These are phyloP conservation scores for Modicella reniformis DNA, from an alignment of 371 early-diverging fungal genomes.

Conservation along the genomic window DNA sequence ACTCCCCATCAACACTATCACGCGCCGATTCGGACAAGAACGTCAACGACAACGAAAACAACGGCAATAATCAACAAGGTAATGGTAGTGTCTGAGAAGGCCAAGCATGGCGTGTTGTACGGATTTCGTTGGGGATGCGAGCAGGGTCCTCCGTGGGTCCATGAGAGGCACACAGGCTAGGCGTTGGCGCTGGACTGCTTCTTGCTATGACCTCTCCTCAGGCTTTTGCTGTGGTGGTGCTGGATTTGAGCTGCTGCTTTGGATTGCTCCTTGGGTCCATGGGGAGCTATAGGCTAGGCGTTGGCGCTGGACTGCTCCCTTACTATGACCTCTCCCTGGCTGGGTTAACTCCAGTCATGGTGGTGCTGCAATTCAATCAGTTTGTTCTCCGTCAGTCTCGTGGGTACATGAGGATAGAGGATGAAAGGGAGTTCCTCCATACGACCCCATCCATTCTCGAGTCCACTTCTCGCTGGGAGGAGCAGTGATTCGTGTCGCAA, in stretches of 20 bases:
- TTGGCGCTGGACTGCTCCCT: too few species aligned
- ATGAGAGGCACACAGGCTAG: constrained; percentile 31
- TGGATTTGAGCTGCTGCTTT: too few species aligned
- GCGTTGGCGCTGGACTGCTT: constrained; percentile 28
- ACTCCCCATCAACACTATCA: too few species aligned
- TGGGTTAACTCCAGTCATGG: constrained; percentile 18
- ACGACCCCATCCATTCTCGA: constrained; percentile 27
- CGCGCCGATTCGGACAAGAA: not conserved
- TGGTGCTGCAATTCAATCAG: constrained; percentile 34
- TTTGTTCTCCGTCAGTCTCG: constrained; percentile 34
- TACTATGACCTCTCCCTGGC: constrained; percentile 26
- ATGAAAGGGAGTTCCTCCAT: constrained; percentile 15
- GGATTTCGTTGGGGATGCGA: constrained; percentile 27
- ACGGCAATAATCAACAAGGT: constrained; percentile 15
- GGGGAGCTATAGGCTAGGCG: too few species aligned
- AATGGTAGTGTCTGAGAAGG: constrained; percentile 30
- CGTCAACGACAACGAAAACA: not conserved
- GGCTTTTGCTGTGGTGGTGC: too few species aligned
- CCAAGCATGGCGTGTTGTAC: constrained; percentile 42
- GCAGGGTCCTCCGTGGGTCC: constrained; percentile 37
- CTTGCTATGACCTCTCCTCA: constrained; percentile 6
- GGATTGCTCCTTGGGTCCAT: too few species aligned
- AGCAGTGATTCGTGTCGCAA: constrained; percentile 38
- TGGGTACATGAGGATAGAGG: constrained; percentile 31
- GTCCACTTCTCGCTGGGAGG: constrained; percentile 41